phyloP scores from a whole-genome alignment of 805 yeast genomes.

The Scheffersomyces spartinae region DNA sequence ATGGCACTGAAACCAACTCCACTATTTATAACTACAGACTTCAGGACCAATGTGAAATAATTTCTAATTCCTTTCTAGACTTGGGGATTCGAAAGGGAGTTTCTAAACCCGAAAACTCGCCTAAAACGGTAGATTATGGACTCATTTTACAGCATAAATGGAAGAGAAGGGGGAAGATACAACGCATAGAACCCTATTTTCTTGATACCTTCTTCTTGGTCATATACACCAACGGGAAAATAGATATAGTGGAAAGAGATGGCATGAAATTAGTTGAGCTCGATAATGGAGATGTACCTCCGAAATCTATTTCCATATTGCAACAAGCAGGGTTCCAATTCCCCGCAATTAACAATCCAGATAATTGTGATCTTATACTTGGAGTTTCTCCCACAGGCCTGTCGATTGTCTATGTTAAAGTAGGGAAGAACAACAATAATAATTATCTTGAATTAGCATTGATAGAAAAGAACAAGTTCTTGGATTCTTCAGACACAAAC shows the following conservation, averaged over 20 bases:
- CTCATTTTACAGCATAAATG: constrained; percentile 18
- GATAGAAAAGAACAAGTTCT: constrained; percentile 8
- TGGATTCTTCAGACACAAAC: constrained; percentile 15
- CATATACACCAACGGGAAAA: constrained; percentile 29
- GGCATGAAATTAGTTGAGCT: constrained; percentile 8
- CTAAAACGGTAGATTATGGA: constrained; percentile 1
- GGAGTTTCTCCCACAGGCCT: constrained; percentile 25
- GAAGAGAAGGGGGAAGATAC: constrained; percentile 13
- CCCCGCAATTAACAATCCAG: no score
- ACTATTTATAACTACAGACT: constrained; percentile 18
- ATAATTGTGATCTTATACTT: constrained; percentile 6
- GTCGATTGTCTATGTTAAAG: constrained; percentile 15
- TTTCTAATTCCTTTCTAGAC: constrained; percentile 19
- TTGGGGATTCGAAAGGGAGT: constrained; percentile 15
- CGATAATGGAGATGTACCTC: constrained; percentile 7
- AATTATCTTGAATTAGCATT: no score
- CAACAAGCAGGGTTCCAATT: constrained; percentile 46
- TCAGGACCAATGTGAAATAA: constrained; percentile 9
- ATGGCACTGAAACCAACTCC: constrained; percentile 8
- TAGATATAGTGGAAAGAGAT: constrained; percentile 34
- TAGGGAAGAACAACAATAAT: constrained; percentile 6
- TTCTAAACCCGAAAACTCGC: neutral
- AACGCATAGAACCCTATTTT: constrained; percentile 20
- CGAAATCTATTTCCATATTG: constrained; percentile 27
- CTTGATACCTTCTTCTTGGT: constrained; percentile 30